These are phyloP conservation scores for Aspergillus sp. DNA, from an alignment of 2,329 filamentous ascomycete genomes.

Conservation along the genomic window DNA sequence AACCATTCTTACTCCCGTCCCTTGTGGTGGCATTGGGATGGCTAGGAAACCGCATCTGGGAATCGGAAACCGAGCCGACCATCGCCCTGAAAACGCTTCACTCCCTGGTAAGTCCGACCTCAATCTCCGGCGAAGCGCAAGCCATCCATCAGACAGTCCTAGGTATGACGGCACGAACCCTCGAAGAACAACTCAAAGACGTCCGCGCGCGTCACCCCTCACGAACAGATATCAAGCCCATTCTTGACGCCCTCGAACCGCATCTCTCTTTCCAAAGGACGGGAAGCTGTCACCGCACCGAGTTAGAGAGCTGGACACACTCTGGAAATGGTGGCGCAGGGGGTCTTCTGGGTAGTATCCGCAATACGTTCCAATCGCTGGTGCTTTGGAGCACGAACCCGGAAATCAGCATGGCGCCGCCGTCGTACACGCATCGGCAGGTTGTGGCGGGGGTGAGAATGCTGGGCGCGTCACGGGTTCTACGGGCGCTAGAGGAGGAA, in stretches of 20 bases:
- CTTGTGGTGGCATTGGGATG: slow-evolving; percentile 54
- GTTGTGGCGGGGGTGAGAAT: slow-evolving; percentile 39
- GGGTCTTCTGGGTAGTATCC: slow-evolving; percentile 43
- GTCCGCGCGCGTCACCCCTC: slow-evolving; percentile 44
- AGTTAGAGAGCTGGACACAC: slow-evolving; percentile 49
- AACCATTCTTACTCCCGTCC: slow-evolving; percentile 58
- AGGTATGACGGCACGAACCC: slow-evolving; percentile 46
- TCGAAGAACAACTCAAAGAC: slow-evolving; percentile 48
- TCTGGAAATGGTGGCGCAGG: slow-evolving; percentile 25
- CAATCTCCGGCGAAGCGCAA: slow-evolving; percentile 53
- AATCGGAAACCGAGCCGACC: slow-evolving; percentile 43
- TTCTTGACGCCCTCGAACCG: slow-evolving; percentile 46
- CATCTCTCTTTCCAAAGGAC: slow-evolving; percentile 47
- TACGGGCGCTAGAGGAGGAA: slow-evolving; percentile 35
- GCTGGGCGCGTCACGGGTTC: slow-evolving; percentile 34
- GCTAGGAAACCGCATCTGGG: slow-evolving; percentile 52
- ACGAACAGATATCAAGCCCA: slow-evolving; percentile 47
- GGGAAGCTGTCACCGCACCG: slow-evolving; percentile 39
- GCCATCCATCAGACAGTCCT: slow-evolving; percentile 56
- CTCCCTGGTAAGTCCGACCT: slow-evolving; percentile 51
- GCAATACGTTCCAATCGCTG: slow-evolving; percentile 46
- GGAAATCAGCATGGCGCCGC: slow-evolving; percentile 47
- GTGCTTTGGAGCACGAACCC: slow-evolving; percentile 47
- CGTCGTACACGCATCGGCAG: slow-evolving; percentile 51
- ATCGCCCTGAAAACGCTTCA: slow-evolving; percentile 50